These are phyloP conservation scores for Bretziella fagacearum DNA, from an alignment of 2,329 filamentous ascomycete genomes.

Conservation along the genomic window DNA sequence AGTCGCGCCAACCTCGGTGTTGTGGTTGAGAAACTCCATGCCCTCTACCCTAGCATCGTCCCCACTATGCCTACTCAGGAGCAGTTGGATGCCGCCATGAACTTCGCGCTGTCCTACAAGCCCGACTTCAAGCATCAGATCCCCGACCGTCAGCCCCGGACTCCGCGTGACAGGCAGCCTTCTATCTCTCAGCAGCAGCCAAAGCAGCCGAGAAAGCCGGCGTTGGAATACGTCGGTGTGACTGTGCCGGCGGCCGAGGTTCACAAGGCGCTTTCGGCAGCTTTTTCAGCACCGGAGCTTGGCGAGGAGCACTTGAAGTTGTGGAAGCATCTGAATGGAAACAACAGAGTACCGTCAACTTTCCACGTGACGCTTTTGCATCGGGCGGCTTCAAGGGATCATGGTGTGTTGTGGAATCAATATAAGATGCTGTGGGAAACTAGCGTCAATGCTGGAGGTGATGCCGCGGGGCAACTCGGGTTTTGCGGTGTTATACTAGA, in stretches of 20 bases:
- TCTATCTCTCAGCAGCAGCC: constrained; percentile 19
- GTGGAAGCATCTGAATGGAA: constrained; percentile 58
- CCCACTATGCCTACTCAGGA: constrained; percentile 50
- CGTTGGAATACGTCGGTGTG: constrained; percentile 41
- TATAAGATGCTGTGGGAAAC: constrained; percentile 45
- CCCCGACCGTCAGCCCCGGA: constrained; percentile 34
- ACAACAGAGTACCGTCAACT: constrained; percentile 57
- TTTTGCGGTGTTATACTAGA: constrained; percentile 47
- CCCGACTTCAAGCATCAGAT: constrained; percentile 64
- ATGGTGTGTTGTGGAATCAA: constrained; percentile 57
- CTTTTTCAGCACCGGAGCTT: constrained; percentile 42
- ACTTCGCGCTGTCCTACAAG: constrained; percentile 56
- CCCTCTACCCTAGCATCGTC: constrained; percentile 63
- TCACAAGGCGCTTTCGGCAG: constrained; percentile 43
- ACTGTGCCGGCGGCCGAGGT: constrained; percentile 29
- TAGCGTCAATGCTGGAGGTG: constrained; percentile 22
- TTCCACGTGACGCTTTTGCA: constrained; percentile 96
- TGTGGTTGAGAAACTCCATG: constrained; percentile 52
- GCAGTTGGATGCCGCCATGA: constrained; percentile 65
- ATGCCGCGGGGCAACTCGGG: constrained; percentile 33
- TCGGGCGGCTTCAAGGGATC: constrained; percentile 41
- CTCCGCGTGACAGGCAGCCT: constrained; percentile 20
- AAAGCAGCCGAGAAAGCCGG: constrained; percentile 27
- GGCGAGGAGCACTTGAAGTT: constrained; percentile 30
- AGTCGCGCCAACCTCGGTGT: constrained; percentile 77